Evolutionary conservation across 139 green algal species (phyloP), one percentile per base, ranked within the genome.

Genomic region (Volvox reticuliferus): DNA sequence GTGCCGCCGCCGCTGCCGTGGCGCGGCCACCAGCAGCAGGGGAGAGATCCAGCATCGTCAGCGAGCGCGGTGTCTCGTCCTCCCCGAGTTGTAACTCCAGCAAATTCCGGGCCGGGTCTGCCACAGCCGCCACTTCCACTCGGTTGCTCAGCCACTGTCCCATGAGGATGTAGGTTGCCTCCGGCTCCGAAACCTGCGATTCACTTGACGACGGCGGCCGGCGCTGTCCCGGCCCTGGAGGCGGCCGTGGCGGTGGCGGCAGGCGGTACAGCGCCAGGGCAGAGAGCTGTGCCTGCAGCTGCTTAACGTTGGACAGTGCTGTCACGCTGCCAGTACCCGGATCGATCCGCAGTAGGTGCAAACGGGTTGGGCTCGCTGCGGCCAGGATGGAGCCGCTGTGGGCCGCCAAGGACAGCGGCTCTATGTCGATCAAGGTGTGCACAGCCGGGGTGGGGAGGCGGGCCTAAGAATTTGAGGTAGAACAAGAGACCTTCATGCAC

Each of bases 261-360:
- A 32, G n/a, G 20, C 36, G 50, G 5, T 22, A 62, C 14, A 90
- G 71, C 55, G 86, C 73, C 71, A 90, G 86, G 0, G 86, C 86
- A 1, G 86, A 93, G 30, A 88, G 82, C 88, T 93, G 88, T 50
- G 91, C 87, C 22, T 55, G 73, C 37, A 93, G 87, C 18, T 44
- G 44, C 13, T 37, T 67, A 13, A 37, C 44, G 14, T 19, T 30
- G 0, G 82, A 73, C 33, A 88, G 73, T 21, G 28, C 26, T 18
- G 30, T 0, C 12, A 94, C 2, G 32, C 18, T 6, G 9, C 92
- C 88, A n/a, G 17, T 63, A 21, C 35, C 63, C 33, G 82, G 83
- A 71, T 76, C 62, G 16, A 79, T 71, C 26, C 2, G 26, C 6
- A 91, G 79, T 22, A 85, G 37, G 55, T 62, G 44, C 32, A 94